Base-by-base conservation (phyloP, 805 yeast genomes). In the Pichia insulana region DNA sequence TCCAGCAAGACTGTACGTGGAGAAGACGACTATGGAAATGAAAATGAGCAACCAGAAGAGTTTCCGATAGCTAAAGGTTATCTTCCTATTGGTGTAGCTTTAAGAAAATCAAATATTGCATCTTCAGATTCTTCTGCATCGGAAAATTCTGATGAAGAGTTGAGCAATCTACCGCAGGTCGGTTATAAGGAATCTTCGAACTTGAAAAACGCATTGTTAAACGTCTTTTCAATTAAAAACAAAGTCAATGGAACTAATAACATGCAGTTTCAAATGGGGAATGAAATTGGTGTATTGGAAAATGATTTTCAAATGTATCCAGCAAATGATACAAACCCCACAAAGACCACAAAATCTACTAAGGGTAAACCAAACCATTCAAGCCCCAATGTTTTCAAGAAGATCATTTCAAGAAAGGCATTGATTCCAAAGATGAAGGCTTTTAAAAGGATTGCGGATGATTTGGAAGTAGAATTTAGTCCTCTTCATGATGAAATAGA, bases 401-500 rank as follows among this genome's bases (percentile, higher is more conserved):
- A 56, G 40, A 50, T 58, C 16, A 49, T 55, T 6, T 49, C 59
- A 6, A 54, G 56, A 25, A 51, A 55, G 36, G 54, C 56, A 1
- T 37, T 60, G 34, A 51, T 54, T n/a, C 68, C 67, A 1, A 62
- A 62, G 41, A 44, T 58, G 44, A 60, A 61, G 35, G 58, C 67
- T 4, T 61, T 65, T 47, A 59, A 55, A 39, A 51, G 68, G 41
- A 53, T 65, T 4, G 54, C 60, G 3, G 47, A 52, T 35, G 67
- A 65, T 15, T 48, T 65, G 27, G 63, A 61, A 41, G 43, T 46
- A 31, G 70, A 65, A 44, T 39, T 51, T 13, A 52, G 53, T n/a
- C 68, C 68, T 4, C 45, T 63, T 36, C 62, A 64, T 39, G 47
- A 50, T 13, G 69, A 65, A 47, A 54, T 64, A 19, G 53, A 52